Evolutionary conservation across 1,284 basidiomycete genomes (phyloP).

Genomic region (Austroboletus novae-zelandiae): DNA sequence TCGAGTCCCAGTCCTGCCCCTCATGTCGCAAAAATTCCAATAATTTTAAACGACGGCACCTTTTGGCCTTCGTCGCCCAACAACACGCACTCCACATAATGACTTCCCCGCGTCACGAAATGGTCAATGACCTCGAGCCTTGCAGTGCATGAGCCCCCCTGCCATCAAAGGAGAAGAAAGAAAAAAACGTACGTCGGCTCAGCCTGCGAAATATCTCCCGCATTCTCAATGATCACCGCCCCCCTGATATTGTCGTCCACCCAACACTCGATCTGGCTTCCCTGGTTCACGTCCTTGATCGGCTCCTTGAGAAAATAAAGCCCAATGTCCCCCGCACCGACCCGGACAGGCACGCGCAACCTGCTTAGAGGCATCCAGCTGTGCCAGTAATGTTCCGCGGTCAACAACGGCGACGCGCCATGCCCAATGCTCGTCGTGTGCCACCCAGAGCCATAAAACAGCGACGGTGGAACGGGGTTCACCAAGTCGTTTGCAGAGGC

Average conservation of each 20-base stretch:
- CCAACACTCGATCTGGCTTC: conserved; percentile 78
- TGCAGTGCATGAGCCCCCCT: conserved; percentile 1
- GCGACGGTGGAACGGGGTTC: conserved; percentile 85
- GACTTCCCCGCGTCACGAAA: conserved; percentile 71
- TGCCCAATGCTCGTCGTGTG: conserved; percentile 66
- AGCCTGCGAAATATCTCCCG: conserved; percentile 47
- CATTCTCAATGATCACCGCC: conserved; percentile 63
- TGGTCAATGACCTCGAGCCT: conserved; percentile 79
- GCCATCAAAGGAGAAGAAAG: background rate
- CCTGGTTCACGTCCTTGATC: conserved; percentile 48
- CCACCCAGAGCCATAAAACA: conserved; percentile 93
- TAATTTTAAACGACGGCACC: conserved; percentile 78
- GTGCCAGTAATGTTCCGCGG: conserved; percentile 84
- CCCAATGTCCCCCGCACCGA: conserved; percentile 76
- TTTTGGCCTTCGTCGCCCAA: conserved; percentile 76
- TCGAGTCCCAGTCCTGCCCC: background rate
- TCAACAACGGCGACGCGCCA: conserved; percentile 42
- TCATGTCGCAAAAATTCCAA: conserved; percentile 78
- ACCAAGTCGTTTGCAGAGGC: conserved; percentile 92
- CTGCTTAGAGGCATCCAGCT: conserved; percentile 74
- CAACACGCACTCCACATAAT: conserved; percentile 83
- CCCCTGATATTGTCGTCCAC: conserved; percentile 77
- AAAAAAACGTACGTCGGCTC: conserved; percentile 52
- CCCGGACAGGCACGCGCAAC: conserved; percentile 72
- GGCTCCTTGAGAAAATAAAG: conserved; percentile 75